phyloP scores from a whole-genome alignment of 495 filamentous ascomycete genomes.

The Aspergillus indologenus region DNA sequence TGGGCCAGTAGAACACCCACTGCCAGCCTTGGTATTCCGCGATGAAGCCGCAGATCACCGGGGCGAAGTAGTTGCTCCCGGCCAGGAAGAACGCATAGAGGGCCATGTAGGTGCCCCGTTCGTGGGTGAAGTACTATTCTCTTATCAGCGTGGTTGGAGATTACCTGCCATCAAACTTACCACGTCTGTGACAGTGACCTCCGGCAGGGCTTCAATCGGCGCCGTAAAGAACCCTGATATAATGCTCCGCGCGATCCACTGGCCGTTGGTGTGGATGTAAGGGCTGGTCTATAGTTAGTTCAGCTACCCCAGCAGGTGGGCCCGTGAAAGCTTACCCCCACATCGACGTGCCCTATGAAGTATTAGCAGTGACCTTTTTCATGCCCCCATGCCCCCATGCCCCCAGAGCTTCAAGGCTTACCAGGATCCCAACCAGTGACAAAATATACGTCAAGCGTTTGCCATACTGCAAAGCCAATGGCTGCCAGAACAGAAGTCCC shows the following conservation, averaged over 20 bases:
- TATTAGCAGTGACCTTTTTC: background rate
- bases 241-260: slow-evolving; percentile 63
- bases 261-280: slow-evolving; percentile 46
- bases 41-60: slow-evolving; percentile 66
- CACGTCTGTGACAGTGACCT: slow-evolving; percentile 60
- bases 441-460: slow-evolving; percentile 62
- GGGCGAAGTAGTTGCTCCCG: slow-evolving; percentile 64
- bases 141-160: background rate
- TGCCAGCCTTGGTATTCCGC: slow-evolving; percentile 58
- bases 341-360: slow-evolving; percentile 32
- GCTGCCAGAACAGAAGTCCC: slow-evolving; percentile 68
- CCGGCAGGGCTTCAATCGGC: slow-evolving; percentile 61
- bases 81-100: slow-evolving; percentile 61
- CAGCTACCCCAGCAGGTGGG: background rate
- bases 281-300: slow-evolving; percentile 24
- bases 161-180: slow-evolving; percentile 25
- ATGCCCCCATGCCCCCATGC: no score
- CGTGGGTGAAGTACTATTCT: slow-evolving; percentile 59
- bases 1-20: slow-evolving; percentile 66
- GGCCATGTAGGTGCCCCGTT: slow-evolving; percentile 63
- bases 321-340: slow-evolving; percentile 36
- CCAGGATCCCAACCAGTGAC: slow-evolving; percentile 53
- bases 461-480: slow-evolving; percentile 62
- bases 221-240: slow-evolving; percentile 63
- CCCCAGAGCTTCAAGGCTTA: slow-evolving; percentile 16